Evolutionary conservation across 768 basidiomycete genomes (phyloP), one percentile per base, ranked within the genome.

Genomic region (Lentinula sp.): DNA sequence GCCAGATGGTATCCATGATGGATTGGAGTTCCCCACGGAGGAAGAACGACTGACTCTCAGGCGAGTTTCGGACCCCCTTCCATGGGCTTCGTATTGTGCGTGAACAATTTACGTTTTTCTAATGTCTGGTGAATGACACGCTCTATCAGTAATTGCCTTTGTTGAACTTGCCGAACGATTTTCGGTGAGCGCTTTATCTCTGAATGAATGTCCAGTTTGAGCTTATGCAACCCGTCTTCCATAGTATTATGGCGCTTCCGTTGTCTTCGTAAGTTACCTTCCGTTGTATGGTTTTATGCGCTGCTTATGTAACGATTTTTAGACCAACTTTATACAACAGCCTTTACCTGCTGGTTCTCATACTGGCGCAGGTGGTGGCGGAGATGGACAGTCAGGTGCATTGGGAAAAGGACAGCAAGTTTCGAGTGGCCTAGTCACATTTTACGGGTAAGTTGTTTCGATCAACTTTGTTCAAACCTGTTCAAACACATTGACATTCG

Each of bases 81-180:
- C 76, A 5, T 76, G 76, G 76, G 60, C 62, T 18, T 73, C 75
- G 23, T 74, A 71, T 61, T 23, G 65, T 66, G 9, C 40, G 63
- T 62, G 7, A 43, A 21, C 45, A 32, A 34, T 31, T 18, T 37
- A 11, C 50, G n/a, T 16, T 28, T 10, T n/a, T 2, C 16, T 28
- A 28, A 9, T 48, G 42, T 48, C 18, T 32, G 39, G 21, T 6
- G 6, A 48, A 9, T 37, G n/a, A 35, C 4, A 39, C 78, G 74
- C 32, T 13, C 34, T 23, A 45, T 7, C 45, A 80, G 76, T 78
- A 60, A 77, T 83, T 40, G 80, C 78, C 11, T 46, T 80, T 42
- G 71, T 80, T n/a, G 81, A 84, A 66, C 67, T 81, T 21, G 78
- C 77, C 8, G 83, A 84, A 63, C 79, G 83, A n/a, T 84, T 84